These are phyloP conservation scores for Solanum microdontum DNA, from an alignment of 257 asterid species.

Conservation along the genomic window DNA sequence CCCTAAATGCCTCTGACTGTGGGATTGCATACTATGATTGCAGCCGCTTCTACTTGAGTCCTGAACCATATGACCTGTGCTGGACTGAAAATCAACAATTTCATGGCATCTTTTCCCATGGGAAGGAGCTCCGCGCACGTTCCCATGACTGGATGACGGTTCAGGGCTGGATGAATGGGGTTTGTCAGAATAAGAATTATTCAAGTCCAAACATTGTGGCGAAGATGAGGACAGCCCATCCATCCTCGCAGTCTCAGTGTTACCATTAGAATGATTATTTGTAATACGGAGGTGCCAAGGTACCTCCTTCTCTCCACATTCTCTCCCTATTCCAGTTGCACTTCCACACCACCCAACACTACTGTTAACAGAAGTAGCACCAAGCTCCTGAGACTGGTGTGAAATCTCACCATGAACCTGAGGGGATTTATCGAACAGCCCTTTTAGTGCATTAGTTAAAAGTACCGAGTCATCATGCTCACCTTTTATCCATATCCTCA, in stretches of 20 bases:
- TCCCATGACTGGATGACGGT: neutral
- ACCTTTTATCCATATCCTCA: conserved; percentile 84
- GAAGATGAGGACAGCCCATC: neutral
- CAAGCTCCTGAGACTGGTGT: conserved; percentile 20
- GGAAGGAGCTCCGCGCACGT: neutral
- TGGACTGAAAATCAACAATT: neutral
- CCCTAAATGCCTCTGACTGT: conserved; percentile 9
- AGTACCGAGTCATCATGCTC: conserved; percentile 64
- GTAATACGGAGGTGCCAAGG: neutral
- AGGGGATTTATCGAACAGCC: conserved; percentile 37
- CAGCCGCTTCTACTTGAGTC: neutral
- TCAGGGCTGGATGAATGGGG: neutral
- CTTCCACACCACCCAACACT: neutral
- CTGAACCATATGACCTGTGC: neutral
- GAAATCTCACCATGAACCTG: conserved; percentile 26
- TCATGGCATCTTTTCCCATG: neutral
- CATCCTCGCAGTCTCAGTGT: neutral
- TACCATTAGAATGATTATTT: conserved; percentile 1
- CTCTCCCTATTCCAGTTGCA: neutral
- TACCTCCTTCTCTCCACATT: neutral
- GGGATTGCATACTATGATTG: conserved; percentile 14
- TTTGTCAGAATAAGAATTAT: conserved; percentile 6
- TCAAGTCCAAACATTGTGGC: conserved; percentile 1
- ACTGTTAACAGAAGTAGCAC: conserved; percentile 6
- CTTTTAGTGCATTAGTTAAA: conserved; percentile 55